A percentile compares a stretch with the other conserved stretches of the same genome.
These are phyloP conservation scores for Quercus aquifolioides DNA, from an alignment of 306 rosid genomes.

Conservation along the genomic window DNA sequence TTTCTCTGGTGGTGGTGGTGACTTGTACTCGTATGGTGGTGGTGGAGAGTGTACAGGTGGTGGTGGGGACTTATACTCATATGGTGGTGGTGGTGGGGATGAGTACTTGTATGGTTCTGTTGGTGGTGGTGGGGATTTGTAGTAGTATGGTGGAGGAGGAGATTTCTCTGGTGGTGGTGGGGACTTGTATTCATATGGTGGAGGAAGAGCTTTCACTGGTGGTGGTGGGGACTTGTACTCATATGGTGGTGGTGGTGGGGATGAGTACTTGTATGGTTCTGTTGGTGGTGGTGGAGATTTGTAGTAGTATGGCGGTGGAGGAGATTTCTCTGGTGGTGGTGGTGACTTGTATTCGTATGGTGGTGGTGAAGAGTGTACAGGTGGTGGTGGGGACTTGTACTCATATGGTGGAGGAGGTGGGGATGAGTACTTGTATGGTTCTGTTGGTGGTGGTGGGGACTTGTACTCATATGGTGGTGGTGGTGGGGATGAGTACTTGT, in stretches of 20 bases:
- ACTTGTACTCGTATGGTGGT: conserved; percentile 39
- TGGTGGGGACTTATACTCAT: conserved; percentile 32
- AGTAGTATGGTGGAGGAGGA: background rate
- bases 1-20: conserved; percentile 47
- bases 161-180: conserved; percentile 17
- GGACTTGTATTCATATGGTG: background rate
- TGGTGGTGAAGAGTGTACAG: background rate
- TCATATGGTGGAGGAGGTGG: too few relatives aligned
- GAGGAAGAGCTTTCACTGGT: background rate
- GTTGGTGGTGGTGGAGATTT: conserved; percentile 14
- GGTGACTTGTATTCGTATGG: conserved; percentile 37
- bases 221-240: conserved; percentile 23
- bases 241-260: conserved; percentile 15
- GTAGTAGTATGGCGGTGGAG: conserved; percentile 16
- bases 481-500: too few relatives aligned
- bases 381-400: too few relatives aligned
- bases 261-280: background rate
- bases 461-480: too few relatives aligned
- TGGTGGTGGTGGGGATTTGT: conserved; percentile 37
- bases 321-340: conserved; percentile 35
- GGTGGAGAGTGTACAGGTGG: conserved; percentile 15
- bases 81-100: background rate
- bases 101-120: background rate
- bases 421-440: too few relatives aligned
- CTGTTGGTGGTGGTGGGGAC: too few relatives aligned